These are phyloP conservation scores for Talaromyces verruculosus DNA, from an alignment of 2,329 filamentous ascomycete genomes.

Conservation along the genomic window DNA sequence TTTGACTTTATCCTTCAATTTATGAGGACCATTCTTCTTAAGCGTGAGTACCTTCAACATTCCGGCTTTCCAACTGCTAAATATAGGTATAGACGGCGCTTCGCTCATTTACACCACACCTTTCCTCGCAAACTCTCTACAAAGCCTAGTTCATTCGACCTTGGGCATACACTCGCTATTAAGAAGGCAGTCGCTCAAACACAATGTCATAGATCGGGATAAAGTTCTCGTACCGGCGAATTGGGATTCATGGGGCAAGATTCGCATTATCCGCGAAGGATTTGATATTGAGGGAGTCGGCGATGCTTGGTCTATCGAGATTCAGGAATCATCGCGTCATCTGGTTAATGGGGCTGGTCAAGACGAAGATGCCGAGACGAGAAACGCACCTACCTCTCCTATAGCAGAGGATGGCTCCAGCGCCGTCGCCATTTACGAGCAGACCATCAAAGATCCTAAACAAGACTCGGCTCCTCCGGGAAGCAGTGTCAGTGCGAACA, in stretches of 20 bases:
- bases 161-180: constrained; percentile 82
- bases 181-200: constrained; percentile 74
- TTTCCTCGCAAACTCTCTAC: constrained; percentile 72
- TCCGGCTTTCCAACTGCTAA: neutral
- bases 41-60: constrained; percentile 58
- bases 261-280: constrained; percentile 82
- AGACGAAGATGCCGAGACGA: constrained; percentile 28
- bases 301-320: constrained; percentile 80
- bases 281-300: constrained; percentile 90
- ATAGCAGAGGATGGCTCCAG: constrained; percentile 48
- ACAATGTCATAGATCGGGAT: constrained; percentile 89
- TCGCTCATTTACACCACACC: constrained; percentile 83
- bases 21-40: constrained; percentile 81
- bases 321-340: constrained; percentile 54
- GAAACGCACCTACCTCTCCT: constrained; percentile 28
- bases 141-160: constrained; percentile 78
- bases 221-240: constrained; percentile 93
- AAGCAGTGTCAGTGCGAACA: constrained; percentile 47
- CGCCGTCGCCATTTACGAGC: constrained; percentile 73
- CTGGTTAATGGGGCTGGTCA: constrained; percentile 27
- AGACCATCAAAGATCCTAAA: constrained; percentile 73
- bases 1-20: constrained; percentile 96
- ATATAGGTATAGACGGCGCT: constrained; percentile 62
- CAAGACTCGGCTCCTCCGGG: constrained; percentile 59
- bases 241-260: constrained; percentile 99